These are phyloP conservation scores for Cladophialophora immunda DNA, from an alignment of 2,329 filamentous ascomycete genomes.

Conservation along the genomic window DNA sequence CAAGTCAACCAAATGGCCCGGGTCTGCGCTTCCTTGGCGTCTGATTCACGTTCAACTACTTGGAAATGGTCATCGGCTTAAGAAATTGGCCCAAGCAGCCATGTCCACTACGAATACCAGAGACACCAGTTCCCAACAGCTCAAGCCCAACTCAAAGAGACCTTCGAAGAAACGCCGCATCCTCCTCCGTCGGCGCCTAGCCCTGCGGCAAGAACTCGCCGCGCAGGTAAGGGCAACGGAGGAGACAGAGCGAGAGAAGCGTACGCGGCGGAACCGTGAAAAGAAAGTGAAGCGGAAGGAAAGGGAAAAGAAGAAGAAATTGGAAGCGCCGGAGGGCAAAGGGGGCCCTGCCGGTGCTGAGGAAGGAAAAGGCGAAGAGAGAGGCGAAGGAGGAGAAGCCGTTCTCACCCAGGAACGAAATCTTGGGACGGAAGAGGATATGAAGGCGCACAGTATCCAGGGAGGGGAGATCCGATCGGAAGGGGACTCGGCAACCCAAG, in stretches of 20 bases:
- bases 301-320: slow-evolving; percentile 35
- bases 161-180: slow-evolving; percentile 40
- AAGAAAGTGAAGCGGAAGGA: slow-evolving; percentile 41
- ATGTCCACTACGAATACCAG: background rate
- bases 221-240: slow-evolving; percentile 32
- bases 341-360: slow-evolving; percentile 20
- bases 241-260: slow-evolving; percentile 37
- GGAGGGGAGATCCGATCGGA: background rate
- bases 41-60: slow-evolving; percentile 29
- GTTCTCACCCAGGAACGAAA: background rate
- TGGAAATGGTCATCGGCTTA: background rate
- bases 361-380: background rate
- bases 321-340: slow-evolving; percentile 21
- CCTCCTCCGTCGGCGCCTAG: slow-evolving; percentile 30
- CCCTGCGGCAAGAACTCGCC: slow-evolving; percentile 22
- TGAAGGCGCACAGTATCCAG: background rate
- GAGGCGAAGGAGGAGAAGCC: background rate
- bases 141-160: slow-evolving; percentile 2
- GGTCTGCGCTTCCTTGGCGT: slow-evolving; percentile 36
- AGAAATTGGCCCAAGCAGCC: background rate
- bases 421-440: background rate
- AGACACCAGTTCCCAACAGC: background rate
- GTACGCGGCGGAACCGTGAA: slow-evolving; percentile 38
- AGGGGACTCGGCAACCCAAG: background rate
- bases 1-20: slow-evolving; percentile 34